phyloP scores from a whole-genome alignment of 768 basidiomycete genomes.

The Lactarius quietus region DNA sequence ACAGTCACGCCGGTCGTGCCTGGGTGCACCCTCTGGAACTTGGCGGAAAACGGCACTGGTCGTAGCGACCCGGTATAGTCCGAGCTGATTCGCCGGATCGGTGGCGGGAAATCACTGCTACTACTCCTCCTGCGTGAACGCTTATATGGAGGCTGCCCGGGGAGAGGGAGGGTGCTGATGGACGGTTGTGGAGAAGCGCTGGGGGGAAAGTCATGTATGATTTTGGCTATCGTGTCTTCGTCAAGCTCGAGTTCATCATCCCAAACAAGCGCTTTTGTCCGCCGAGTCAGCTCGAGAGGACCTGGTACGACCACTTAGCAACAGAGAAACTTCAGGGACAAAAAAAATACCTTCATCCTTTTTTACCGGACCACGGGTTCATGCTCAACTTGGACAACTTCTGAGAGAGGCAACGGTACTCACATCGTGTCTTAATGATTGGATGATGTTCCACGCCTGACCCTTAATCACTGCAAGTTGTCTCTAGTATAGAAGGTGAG shows the following conservation, averaged over 20 bases:
- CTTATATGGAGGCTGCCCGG: slow-evolving; percentile 46
- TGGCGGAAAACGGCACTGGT: slow-evolving; percentile 80
- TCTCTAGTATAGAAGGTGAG: slow-evolving; percentile 41
- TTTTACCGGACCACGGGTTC: background rate
- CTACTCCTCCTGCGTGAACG: slow-evolving; percentile 58
- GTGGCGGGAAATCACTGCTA: slow-evolving; percentile 69
- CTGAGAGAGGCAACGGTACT: slow-evolving; percentile 30
- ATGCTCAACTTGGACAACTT: background rate
- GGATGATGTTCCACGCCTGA: slow-evolving; percentile 87
- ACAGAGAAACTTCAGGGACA: no score
- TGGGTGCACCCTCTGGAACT: slow-evolving; percentile 78
- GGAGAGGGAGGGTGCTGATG: slow-evolving; percentile 58
- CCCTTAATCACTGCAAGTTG: slow-evolving; percentile 94
- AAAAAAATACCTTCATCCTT: slow-evolving; percentile 66
- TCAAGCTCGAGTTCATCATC: slow-evolving; percentile 72
- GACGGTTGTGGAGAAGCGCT: slow-evolving; percentile 56
- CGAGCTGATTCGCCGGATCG: slow-evolving; percentile 58
- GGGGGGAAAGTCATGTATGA: slow-evolving; percentile 34
- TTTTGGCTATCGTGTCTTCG: slow-evolving; percentile 38
- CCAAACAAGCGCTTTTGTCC: slow-evolving; percentile 78
- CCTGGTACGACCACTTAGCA: slow-evolving; percentile 42
- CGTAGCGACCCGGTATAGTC: slow-evolving; percentile 61
- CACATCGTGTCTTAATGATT: slow-evolving; percentile 74
- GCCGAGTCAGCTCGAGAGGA: slow-evolving; percentile 86
- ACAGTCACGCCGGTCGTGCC: slow-evolving; percentile 85